Evolutionary conservation across 345 rosid species (phyloP), one percentile per base, ranked within the genome.

Genomic region (Excoecaria cochinchinensis): DNA sequence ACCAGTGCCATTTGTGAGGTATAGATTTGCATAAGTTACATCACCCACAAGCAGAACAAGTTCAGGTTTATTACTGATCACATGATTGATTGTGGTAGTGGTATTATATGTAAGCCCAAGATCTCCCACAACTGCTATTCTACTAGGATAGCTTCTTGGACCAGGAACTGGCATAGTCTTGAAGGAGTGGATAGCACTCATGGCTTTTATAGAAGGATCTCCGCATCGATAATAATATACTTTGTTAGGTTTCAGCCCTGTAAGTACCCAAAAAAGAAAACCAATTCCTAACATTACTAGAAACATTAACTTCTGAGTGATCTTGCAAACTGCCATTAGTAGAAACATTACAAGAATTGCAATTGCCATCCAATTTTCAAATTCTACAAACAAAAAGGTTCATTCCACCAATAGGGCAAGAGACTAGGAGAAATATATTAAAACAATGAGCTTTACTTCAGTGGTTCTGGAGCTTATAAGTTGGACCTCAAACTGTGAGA

Each of bases 51-150:
- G 78, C 67, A 95, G 77, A 81, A 89, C 84, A 69, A 95, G 99
- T 81, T 89, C 90, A 69, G 98, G 98, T 74, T 86, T 90, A 82
- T 89, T 91, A 71, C 84, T 82, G 11, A 85, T 75, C 76, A 93
- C 77, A 84, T 87, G 91, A 80, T 25, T 68, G 38, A 91, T 59
- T 40, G 87, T 86, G 9, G 93, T 76, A 58, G 93, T 89, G 25
- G 92, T 88, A 72, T 93, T 95, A 76, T 89, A 88, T 6, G 95
- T 89, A 72, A 95, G 98, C 61, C 99, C 98, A 62, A 93, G 85
- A 81, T 85, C 97, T 77, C 98, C 99, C 55, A 90, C 86, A 38
- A 95, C 81, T 6, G 86, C 86, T 44, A 95, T 85, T 80, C 96
- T 90, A 55, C 63, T 84, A 1, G 99, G 97, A 46, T 91, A 95